Evolutionary conservation across 2,329 filamentous ascomycete species (phyloP).

Genomic region (Cladosporium velox): DNA sequence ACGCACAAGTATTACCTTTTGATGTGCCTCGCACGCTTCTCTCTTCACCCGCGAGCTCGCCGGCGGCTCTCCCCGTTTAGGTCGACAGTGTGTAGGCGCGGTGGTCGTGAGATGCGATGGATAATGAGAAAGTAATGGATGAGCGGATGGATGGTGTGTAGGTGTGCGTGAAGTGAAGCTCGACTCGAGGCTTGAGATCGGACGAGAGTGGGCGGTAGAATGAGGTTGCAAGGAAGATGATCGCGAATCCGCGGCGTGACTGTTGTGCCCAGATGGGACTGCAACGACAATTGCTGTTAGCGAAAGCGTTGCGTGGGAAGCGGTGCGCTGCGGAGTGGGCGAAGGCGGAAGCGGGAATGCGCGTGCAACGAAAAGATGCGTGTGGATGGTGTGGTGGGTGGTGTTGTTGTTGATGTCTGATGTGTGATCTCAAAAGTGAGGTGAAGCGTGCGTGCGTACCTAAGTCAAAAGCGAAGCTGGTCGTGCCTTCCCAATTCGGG

Average conservation of each 20-base stretch:
- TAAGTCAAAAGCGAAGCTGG: constrained; percentile 4
- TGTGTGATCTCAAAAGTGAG: constrained; percentile 3
- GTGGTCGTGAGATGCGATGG: constrained; percentile 10
- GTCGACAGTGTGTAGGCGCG: neutral
- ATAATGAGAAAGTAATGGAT: neutral
- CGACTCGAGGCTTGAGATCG: neutral
- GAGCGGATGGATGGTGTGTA: neutral
- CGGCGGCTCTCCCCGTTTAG: neutral
- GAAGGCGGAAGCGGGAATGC: neutral
- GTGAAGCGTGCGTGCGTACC: constrained; percentile 20
- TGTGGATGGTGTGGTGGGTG: neutral
- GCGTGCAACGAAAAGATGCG: neutral
- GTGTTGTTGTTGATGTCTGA: constrained; percentile 11
- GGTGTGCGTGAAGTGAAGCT: neutral
- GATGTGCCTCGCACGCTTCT: constrained; percentile 10
- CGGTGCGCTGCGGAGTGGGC: neutral
- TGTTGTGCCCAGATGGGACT: constrained; percentile 10
- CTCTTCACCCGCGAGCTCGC: constrained; percentile 16
- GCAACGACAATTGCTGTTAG: constrained; percentile 18
- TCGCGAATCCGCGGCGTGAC: constrained; percentile 10
- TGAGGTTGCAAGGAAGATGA: constrained; percentile 6
- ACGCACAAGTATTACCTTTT: neutral
- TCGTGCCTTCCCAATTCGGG: constrained; percentile 7
- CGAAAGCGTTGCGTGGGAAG: constrained; percentile 14
- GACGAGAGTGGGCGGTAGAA: neutral